phyloP scores from a whole-genome alignment of 2,329 filamentous ascomycete genomes.

The Thielaviopsis punctulata region DNA sequence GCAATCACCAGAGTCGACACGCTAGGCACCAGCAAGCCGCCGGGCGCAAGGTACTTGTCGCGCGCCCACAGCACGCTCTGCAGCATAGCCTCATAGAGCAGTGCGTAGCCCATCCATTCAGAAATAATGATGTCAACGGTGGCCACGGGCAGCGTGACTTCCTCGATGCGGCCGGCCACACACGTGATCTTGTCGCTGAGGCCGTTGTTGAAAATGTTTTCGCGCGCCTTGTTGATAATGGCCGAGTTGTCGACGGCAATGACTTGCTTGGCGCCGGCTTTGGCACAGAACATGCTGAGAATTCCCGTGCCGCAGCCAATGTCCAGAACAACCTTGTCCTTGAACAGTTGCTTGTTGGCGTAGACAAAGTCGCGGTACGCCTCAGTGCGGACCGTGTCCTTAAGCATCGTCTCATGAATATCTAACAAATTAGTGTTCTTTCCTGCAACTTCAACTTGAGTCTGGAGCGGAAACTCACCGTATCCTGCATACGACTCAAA shows the following conservation, averaged over 20 bases:
- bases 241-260: constrained; percentile 84
- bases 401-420: constrained; percentile 92
- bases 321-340: constrained; percentile 73
- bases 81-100: constrained; percentile 91
- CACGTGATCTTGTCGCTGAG: constrained; percentile 60
- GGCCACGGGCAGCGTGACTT: constrained; percentile 58
- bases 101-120: constrained; percentile 94
- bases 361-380: constrained; percentile 93
- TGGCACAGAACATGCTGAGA: constrained; percentile 84
- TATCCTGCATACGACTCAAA: constrained; percentile 45
- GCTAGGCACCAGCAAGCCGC: constrained; percentile 72
- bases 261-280: constrained; percentile 70
- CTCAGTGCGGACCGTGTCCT: constrained; percentile 74
- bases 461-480: constrained; percentile 26
- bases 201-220: constrained; percentile 70
- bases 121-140: constrained; percentile 89
- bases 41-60: constrained; percentile 66
- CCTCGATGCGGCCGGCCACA: constrained; percentile 73
- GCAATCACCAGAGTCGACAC: constrained; percentile 71
- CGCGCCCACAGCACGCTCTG: constrained; percentile 79
- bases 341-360: constrained; percentile 72
- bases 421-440: constrained; percentile 30
- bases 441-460: not conserved
- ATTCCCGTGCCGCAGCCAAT: constrained; percentile 78
- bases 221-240: constrained; percentile 72